Base-by-base conservation (phyloP, 345 rosid species). In the Luvunga scandens region DNA sequence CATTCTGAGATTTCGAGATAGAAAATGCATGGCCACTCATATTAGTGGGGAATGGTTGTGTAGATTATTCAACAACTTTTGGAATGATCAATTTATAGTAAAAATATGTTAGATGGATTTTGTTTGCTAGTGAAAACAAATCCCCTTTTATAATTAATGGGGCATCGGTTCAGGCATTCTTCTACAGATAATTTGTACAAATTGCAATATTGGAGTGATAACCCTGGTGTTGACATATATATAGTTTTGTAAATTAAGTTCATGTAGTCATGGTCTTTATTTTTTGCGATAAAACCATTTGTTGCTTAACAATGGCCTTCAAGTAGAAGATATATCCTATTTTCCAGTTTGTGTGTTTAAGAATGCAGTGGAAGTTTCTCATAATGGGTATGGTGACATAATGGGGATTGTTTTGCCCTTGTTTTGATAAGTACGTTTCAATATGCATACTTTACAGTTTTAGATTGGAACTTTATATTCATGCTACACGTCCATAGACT, bases 401-500 rank as follows among this genome's bases (percentile, higher is more conserved):
- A 14, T 45, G 59, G 9, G 13, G 56, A 72, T 33, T 56, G 0
- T 57, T 5, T 45, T n/a, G n/a, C 6, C 57, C 39, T 56, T 77
- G 66, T 63, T 66, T 7, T 48, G 8, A 19, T 56, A 71, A 57
- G 42, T 68, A 69, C 56, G 7, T 1, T 3, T 14, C 48, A 6
- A 66, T 77, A 89, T 94, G 90, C 88, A 36, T 36, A 66, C 22
- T 34, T 18, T 33, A 34, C 25, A 9, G 24, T 34, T 66, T 21
- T 3, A 66, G 14, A 36, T 34, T 34, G 28, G 70, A 19, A 66
- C 28, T 36, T 66, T n/a, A 4, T 66, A n/a, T 22, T 34, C 45
- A 34, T 22, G 14, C 48, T 12, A 22, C 22, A 36, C n/a, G 7
- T 0, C 24, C 50, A 36, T 22, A 22, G 6, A 66, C 14, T 22